phyloP scores from a whole-genome alignment of 2,329 filamentous ascomycete genomes.

The Penicillium sp. region DNA sequence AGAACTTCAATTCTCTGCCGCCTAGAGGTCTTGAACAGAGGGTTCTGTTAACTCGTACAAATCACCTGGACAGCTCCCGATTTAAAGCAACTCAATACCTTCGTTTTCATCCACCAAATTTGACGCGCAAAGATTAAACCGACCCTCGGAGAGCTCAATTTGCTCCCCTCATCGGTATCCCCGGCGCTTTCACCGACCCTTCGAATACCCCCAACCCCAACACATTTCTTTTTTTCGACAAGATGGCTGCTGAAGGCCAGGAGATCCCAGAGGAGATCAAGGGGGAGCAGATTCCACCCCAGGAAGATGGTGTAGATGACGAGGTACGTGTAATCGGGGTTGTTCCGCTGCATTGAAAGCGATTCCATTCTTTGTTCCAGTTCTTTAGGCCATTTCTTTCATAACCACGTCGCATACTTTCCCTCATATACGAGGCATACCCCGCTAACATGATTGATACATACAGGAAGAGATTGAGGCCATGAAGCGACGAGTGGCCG shows the following conservation, averaged over 20 bases:
- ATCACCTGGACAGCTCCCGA: neutral
- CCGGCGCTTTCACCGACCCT: constrained; percentile 9
- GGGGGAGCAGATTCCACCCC: constrained; percentile 39
- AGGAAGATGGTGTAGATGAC: constrained; percentile 47
- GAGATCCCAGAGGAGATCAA: constrained; percentile 38
- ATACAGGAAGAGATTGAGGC: constrained; percentile 73
- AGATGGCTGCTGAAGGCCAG: constrained; percentile 39
- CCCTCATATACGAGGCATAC: neutral
- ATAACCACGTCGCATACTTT: neutral
- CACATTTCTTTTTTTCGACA: constrained; percentile 12
- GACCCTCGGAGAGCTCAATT: constrained; percentile 12
- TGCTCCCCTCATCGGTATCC: constrained; percentile 13
- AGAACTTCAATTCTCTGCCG: constrained; percentile 18
- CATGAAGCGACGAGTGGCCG: constrained; percentile 82
- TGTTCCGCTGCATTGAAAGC: constrained; percentile 1
- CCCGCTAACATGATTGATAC: constrained; percentile 9
- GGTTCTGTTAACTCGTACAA: constrained; percentile 4
- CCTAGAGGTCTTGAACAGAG: constrained; percentile 18
- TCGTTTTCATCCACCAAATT: neutral
- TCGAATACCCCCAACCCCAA: neutral
- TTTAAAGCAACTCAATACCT: neutral
- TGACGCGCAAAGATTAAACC: neutral
- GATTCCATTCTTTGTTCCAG: constrained; percentile 5
- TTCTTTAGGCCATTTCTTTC: neutral
- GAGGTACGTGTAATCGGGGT: constrained; percentile 38